Evolutionary conservation across 495 filamentous ascomycete genomes (phyloP).

Genomic region (Platismatia glauca): DNA sequence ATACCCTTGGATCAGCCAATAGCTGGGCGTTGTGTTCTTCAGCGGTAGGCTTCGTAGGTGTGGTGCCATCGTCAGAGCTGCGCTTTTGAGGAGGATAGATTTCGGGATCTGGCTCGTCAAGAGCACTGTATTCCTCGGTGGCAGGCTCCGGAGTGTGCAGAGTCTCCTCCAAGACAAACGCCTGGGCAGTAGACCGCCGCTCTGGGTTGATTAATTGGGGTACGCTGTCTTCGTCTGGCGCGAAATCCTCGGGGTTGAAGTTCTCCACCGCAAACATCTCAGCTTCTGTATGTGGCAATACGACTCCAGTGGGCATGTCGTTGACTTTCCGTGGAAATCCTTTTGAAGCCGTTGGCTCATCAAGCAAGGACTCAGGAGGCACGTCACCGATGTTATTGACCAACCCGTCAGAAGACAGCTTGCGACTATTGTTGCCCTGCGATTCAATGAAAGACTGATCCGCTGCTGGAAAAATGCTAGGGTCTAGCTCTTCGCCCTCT

Average conservation of each 20-base stretch:
- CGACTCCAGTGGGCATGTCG: not conserved
- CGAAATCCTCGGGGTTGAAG: not conserved
- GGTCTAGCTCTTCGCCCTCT: not conserved
- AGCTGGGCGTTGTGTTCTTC: constrained; percentile 86
- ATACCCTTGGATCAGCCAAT: constrained; percentile 69
- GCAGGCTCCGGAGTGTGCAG: not conserved
- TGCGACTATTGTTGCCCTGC: not conserved
- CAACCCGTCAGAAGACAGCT: not conserved
- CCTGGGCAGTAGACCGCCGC: not conserved
- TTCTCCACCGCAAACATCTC: not conserved
- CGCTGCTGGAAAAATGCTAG: not conserved
- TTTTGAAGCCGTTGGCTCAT: not conserved
- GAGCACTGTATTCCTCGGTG: not conserved
- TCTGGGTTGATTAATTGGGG: not conserved
- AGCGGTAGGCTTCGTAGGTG: constrained; percentile 51
- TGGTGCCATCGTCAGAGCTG: constrained; percentile 21
- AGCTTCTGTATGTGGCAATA: not conserved
- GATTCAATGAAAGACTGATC: not conserved
- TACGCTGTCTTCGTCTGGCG: not conserved
- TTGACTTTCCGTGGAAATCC: not conserved
- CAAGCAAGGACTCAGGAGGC: not conserved
- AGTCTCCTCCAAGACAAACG: not conserved
- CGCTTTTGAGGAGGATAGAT: not conserved
- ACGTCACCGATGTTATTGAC: not conserved
- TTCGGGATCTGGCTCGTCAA: not conserved